A percentile compares a stretch with the other conserved stretches of the same genome.
Conservation (phyloP, 2,329 filamentous ascomycete genomes). For the Phaeosphaeriaceae sp. region DNA sequence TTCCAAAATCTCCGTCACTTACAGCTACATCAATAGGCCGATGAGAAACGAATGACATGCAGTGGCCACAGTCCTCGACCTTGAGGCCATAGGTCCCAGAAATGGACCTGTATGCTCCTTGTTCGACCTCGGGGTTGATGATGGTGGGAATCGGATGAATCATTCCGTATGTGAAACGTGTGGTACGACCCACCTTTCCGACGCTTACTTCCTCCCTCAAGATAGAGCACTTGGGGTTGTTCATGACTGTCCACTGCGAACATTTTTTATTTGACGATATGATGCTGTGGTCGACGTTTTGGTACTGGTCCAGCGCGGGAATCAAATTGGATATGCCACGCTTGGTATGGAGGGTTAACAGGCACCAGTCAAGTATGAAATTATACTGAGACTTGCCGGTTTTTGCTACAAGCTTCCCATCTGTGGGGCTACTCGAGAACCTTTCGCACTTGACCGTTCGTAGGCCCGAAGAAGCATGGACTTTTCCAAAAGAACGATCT, state of each 20-base stretch:
- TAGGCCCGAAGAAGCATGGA: background rate
- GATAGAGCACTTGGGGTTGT: background rate
- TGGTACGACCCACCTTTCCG: background rate
- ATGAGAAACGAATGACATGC: background rate
- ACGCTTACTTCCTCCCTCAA: background rate
- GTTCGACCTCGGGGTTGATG: background rate
- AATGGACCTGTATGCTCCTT: background rate
- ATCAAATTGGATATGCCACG: background rate
- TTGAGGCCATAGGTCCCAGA: background rate
- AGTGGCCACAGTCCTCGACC: background rate
- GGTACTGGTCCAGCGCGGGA: background rate
- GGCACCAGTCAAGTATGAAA: background rate
- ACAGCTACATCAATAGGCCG: background rate
- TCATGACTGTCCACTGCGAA: background rate
- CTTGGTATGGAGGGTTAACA: background rate
- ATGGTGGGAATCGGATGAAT: background rate
- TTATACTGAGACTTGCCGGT: background rate
- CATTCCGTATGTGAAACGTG: background rate
- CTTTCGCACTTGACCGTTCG: background rate
- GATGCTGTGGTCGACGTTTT: no score
- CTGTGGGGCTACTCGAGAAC: background rate
- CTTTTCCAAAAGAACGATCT: background rate
- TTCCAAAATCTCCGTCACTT: constrained; percentile 1
- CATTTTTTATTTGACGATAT: background rate
- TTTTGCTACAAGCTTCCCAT: background rate